Percentiles rank a stretch among this genome's conserved stretches.
These are phyloP conservation scores for Pichia sp. DNA, from an alignment of 1,139 yeast genomes.

Conservation along the genomic window DNA sequence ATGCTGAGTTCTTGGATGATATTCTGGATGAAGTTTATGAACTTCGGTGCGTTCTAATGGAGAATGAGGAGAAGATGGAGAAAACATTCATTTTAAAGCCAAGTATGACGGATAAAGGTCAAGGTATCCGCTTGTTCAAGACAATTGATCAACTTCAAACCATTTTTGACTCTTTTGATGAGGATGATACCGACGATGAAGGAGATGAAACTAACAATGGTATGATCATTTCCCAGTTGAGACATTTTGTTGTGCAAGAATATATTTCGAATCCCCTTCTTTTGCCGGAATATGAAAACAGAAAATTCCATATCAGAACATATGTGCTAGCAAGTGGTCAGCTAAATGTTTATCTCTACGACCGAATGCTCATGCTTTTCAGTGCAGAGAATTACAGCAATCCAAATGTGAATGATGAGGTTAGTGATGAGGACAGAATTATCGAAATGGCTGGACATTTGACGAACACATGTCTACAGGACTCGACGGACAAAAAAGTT, in stretches of 20 bases:
- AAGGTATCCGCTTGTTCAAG: conserved; percentile 80
- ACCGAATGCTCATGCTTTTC: conserved; percentile 74
- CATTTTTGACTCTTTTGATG: conserved; percentile 83
- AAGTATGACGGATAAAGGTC: conserved; percentile 95
- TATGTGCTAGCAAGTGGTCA: conserved; percentile 76
- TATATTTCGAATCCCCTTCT: conserved; percentile 67
- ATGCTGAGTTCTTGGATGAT: conserved; percentile 93
- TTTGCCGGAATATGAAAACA: conserved; percentile 52
- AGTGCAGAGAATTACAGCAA: conserved; percentile 51
- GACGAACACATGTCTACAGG: conserved; percentile 88
- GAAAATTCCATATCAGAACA: conserved; percentile 84
- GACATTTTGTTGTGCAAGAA: conserved; percentile 87
- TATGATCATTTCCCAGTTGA: conserved; percentile 75
- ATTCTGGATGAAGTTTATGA: conserved; percentile 90
- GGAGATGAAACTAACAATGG: conserved; percentile 46
- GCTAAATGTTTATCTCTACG: conserved; percentile 71
- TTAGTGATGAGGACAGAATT: conserved; percentile 29
- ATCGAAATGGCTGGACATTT: conserved; percentile 65
- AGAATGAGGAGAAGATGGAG: conserved; percentile 34
- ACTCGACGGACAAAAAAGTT: conserved; percentile 40
- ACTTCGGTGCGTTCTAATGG: conserved; percentile 68
- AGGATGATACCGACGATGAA: conserved; percentile 51
- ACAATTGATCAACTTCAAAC: conserved; percentile 75
- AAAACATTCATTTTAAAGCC: conserved; percentile 89
- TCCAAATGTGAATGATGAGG: conserved; percentile 29